Evolutionary conservation across 163 green algal species (phyloP).

Genomic region (Botryococcus braunii): DNA sequence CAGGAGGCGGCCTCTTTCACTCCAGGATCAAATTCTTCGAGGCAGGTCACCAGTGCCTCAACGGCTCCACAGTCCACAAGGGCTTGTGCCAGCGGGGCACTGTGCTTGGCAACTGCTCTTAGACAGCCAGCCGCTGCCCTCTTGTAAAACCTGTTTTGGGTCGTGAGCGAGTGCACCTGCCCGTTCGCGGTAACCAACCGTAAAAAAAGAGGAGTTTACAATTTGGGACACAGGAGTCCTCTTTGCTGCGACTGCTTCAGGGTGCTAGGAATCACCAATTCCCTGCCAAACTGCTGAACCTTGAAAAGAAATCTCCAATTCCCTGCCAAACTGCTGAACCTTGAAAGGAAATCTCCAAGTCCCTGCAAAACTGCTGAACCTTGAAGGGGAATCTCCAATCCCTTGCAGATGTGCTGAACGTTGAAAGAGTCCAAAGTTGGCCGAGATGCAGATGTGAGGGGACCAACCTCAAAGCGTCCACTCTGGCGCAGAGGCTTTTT

Average conservation of each 20-base stretch:
- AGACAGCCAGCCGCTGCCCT: conserved; percentile 73
- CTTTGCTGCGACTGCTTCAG: background rate
- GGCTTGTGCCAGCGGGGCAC: conserved; percentile 60
- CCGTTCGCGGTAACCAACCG: background rate
- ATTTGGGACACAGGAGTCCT: background rate
- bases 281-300: too few species aligned
- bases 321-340: too few species aligned
- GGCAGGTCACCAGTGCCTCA: conserved; percentile 62
- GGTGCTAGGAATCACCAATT: too few species aligned
- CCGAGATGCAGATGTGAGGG: too few species aligned
- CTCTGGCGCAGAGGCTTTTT: too few species aligned
- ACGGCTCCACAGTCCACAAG: conserved; percentile 72
- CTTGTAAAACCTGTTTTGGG: conserved; percentile 82
- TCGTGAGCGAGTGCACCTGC: conserved; percentile 22
- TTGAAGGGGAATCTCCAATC: too few species aligned
- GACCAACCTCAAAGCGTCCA: too few species aligned
- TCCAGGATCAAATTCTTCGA: conserved; percentile 78
- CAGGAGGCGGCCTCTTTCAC: conserved; percentile 75
- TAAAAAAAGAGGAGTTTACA: background rate
- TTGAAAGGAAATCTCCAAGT: too few species aligned
- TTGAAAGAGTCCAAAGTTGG: too few species aligned
- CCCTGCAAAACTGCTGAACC: too few species aligned
- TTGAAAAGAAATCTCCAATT: too few species aligned
- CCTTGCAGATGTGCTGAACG: too few species aligned
- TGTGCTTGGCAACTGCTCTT: conserved; percentile 73